Evolutionary conservation across 306 rosid genomes (phyloP), one percentile per base, ranked within the genome.

Genomic region (Luffa aegyptiaca): DNA sequence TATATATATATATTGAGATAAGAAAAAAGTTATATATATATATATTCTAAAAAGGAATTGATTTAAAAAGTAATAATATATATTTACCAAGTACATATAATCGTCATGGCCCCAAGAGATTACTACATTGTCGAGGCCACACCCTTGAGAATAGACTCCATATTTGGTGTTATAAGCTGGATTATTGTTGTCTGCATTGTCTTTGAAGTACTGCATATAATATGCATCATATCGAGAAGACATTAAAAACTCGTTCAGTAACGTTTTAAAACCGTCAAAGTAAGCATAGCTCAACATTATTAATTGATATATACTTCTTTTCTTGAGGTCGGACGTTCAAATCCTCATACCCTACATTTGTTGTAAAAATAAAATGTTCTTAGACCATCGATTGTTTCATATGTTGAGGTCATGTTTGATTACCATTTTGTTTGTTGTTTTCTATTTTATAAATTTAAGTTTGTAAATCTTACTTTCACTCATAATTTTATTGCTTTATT

Each of bases 41-140:
- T 12, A 62, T 62, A 12, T 13, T 31, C 0, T 12, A 33, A 64
- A 61, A 64, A 2, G 9, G 9, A 10, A 2, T 33, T 18, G 10
- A 37, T 26, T 48, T 33, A 33, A 16, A 7, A 62, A 12, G 68
- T 41, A 1, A 21, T 14, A 35, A 42, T 31, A 10, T 10, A 0
- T 59, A 61, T 61, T 77, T 83, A 89, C 92, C 92, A 91, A 85
- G 53, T 88, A 88, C 92, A 90, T 90, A 57, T 86, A 88, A 33
- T 90, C 91, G 84, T 90, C 92, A 33, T 90, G 92, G 13, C 92
- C 93, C 96, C 96, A 91, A 3, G 92, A 89, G 5, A 91, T 82
- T 10, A 85, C 57, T 13, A 88, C 88, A 52, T 87, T 89, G 18
- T 89, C 87, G 1, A 87, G 83, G 49, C 93, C 93, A 77, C 96